Percentiles rank a stretch among this genome's conserved stretches.
Evolutionary conservation across 352 stramenopile genomes (phyloP).

Genomic region (Aphanomyces astaci): DNA sequence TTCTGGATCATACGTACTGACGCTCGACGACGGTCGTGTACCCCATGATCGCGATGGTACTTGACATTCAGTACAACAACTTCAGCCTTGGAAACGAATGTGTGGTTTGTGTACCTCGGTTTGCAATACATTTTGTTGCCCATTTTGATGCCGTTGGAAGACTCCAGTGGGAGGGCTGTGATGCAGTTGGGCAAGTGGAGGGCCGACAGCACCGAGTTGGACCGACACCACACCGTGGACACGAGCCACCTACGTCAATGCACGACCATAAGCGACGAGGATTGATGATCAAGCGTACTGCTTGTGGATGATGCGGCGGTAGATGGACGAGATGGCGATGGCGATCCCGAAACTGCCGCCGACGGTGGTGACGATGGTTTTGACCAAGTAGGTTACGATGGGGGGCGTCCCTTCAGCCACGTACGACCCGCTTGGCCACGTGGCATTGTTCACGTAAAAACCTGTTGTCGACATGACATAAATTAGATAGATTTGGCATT

Average conservation of each 20-base stretch:
- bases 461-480: no score
- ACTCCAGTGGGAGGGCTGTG: slow-evolving; percentile 13
- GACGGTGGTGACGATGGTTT: background rate
- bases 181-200: background rate
- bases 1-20: no score
- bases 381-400: background rate
- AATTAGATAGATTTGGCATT: no score
- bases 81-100: no score
- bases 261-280: background rate
- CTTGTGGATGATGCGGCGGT: background rate
- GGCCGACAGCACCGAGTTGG: slow-evolving; percentile 2
- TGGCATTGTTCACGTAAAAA: slow-evolving; percentile 5
- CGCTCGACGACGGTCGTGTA: background rate
- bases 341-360: background rate
- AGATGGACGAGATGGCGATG: background rate
- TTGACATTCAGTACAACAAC: background rate
- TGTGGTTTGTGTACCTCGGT: slow-evolving; percentile 3
- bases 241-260: background rate
- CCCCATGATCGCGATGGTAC: slow-evolving; percentile 10
- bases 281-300: background rate
- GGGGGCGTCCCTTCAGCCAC: background rate
- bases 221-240: background rate
- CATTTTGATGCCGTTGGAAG: slow-evolving; percentile 18
- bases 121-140: slow-evolving; percentile 22
- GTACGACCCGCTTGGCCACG: slow-evolving; percentile 19